Conservation (phyloP, 2,329 filamentous ascomycete genomes). For the Thermoascus crustaceus region DNA sequence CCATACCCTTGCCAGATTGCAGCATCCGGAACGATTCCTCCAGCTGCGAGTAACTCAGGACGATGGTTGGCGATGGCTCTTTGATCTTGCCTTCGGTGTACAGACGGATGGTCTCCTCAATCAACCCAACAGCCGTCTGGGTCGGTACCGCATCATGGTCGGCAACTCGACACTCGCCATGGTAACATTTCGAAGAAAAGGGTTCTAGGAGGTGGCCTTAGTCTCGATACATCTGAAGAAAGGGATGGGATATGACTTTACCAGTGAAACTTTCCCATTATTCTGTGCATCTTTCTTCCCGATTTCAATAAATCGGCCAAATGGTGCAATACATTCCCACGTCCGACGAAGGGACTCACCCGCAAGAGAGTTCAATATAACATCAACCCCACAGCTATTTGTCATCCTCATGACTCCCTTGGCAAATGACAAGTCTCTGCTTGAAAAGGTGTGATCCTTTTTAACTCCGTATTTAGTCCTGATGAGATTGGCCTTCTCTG, state of each 20-base stretch:
- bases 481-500: conserved; percentile 14
- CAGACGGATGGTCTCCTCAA: conserved; percentile 10
- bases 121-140: conserved; percentile 8
- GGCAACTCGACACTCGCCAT: conserved; percentile 12
- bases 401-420: conserved; percentile 16
- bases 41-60: conserved; percentile 10
- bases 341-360: conserved; percentile 14
- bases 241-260: conserved; percentile 17
- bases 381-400: conserved; percentile 24
- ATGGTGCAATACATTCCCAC: conserved; percentile 19
- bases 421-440: conserved; percentile 16
- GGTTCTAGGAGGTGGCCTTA: too few species aligned
- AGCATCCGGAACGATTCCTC: conserved; percentile 13
- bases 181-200: conserved; percentile 11
- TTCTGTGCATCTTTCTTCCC: conserved; percentile 18
- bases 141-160: conserved; percentile 10
- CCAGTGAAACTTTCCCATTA: too few species aligned
- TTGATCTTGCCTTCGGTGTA: conserved; percentile 12
- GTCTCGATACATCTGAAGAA: conserved; percentile 17
- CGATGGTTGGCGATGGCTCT: conserved; percentile 9
- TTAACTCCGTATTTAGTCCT: conserved; percentile 16
- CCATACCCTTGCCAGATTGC: conserved; percentile 15
- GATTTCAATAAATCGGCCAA: conserved; percentile 23
- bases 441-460: conserved; percentile 24
- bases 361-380: conserved; percentile 18